Conservation (phyloP, 306 rosid species). For the Cucurbita pepo region DNA sequence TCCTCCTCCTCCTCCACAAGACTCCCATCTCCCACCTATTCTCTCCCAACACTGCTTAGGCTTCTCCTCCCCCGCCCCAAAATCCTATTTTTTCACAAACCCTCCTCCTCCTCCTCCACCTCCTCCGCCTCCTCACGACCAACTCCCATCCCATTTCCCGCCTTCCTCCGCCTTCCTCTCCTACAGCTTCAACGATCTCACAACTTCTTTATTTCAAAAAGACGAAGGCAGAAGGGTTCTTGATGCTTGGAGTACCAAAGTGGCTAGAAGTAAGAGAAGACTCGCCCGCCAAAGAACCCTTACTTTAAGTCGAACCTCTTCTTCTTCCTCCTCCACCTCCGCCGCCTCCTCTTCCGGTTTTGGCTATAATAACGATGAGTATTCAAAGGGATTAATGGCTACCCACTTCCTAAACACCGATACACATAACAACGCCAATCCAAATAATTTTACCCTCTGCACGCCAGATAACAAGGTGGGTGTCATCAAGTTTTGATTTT, state of each 20-base stretch:
- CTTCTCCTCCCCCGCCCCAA: background rate
- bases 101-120: background rate
- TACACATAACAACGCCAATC: background rate
- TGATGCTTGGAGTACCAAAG: constrained; percentile 15
- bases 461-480: constrained; percentile 41
- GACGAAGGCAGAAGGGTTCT: background rate
- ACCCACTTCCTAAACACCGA: background rate
- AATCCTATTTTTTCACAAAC: background rate
- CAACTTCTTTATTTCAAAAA: background rate
- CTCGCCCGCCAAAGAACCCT: constrained; percentile 29
- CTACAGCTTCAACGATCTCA: background rate
- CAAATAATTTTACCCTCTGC: background rate
- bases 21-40: background rate
- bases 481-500: background rate
- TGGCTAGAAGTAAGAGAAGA: constrained; percentile 24
- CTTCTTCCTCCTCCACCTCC: background rate
- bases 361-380: background rate
- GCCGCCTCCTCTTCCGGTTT: background rate
- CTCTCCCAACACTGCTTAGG: background rate
- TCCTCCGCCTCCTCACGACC: background rate
- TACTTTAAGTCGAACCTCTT: background rate
- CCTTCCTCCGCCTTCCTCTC: background rate
- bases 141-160: background rate
- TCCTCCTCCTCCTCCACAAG: background rate
- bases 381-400: background rate